Conservation (phyloP, 805 yeast species). For the Candida dajiaensis region DNA sequence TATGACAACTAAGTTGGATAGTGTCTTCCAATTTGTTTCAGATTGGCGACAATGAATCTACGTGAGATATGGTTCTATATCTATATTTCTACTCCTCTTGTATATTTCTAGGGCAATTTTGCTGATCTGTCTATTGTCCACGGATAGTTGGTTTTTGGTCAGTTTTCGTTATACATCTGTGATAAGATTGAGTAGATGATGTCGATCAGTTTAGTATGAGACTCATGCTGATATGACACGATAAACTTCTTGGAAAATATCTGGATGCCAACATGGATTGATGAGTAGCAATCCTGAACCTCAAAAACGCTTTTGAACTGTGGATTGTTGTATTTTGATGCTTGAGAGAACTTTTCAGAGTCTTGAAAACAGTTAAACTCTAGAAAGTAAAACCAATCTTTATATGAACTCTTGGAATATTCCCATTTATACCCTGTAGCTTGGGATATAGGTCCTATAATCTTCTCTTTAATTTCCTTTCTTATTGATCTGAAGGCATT, state of each 20-base stretch:
- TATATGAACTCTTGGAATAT: slow-evolving; percentile 17
- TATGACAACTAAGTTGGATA: slow-evolving; percentile 9
- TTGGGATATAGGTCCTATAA: slow-evolving; percentile 16
- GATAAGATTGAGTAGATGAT: slow-evolving; percentile 15
- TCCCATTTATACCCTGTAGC: slow-evolving; percentile 23
- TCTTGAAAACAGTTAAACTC: slow-evolving; percentile 23
- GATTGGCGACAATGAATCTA: too few relatives aligned
- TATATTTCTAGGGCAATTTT: too few relatives aligned
- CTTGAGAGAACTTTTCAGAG: slow-evolving; percentile 15
- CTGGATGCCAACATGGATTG: slow-evolving; percentile 17
- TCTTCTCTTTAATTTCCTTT: slow-evolving; percentile 13
- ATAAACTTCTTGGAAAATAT: slow-evolving; percentile 18
- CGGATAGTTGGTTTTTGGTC: neutral
- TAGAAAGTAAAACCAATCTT: slow-evolving; percentile 16
- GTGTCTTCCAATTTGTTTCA: too few relatives aligned
- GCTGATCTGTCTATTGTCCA: too few relatives aligned
- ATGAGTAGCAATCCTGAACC: slow-evolving; percentile 16
- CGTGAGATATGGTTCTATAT: too few relatives aligned
- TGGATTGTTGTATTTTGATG: slow-evolving; percentile 12
- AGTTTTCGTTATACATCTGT: slow-evolving; percentile 13
- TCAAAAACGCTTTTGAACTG: slow-evolving; percentile 6
- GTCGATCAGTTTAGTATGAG: slow-evolving; percentile 17
- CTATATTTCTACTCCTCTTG: too few relatives aligned
- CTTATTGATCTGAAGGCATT: slow-evolving; percentile 18
- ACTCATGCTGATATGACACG: slow-evolving; percentile 17